A percentile compares a stretch with the other conserved stretches of the same genome.
These are phyloP conservation scores for Fusarium oligoseptatum DNA, from an alignment of 2,329 filamentous ascomycete genomes.

Conservation along the genomic window DNA sequence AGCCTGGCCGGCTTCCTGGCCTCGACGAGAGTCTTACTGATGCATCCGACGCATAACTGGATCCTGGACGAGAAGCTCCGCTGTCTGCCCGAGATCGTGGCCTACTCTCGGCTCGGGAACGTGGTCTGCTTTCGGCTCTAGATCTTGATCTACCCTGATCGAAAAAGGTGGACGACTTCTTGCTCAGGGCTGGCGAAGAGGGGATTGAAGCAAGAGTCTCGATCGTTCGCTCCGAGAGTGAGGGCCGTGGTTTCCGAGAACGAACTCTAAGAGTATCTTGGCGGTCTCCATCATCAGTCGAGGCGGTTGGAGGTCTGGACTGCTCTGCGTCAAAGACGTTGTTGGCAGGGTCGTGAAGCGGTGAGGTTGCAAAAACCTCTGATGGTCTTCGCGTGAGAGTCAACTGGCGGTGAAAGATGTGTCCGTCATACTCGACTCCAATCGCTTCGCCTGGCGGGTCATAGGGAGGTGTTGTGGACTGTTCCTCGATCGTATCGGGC, in stretches of 20 bases:
- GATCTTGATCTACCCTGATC: constrained; percentile 70
- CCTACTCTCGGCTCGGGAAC: constrained; percentile 60
- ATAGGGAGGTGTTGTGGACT: constrained; percentile 42
- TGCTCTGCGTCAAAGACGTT: constrained; percentile 39
- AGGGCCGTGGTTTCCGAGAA: constrained; percentile 59
- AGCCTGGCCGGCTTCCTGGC: constrained; percentile 67
- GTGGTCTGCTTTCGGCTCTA: constrained; percentile 60
- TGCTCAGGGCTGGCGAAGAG: constrained; percentile 78
- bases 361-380: constrained; percentile 44
- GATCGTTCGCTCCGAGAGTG: constrained; percentile 85
- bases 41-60: constrained; percentile 71
- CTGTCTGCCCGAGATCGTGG: constrained; percentile 64
- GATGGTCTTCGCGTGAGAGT: constrained; percentile 51
- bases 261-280: constrained; percentile 40
- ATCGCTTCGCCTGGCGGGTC: constrained; percentile 42
- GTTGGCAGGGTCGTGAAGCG: constrained; percentile 36
- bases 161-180: constrained; percentile 80
- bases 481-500: constrained; percentile 41
- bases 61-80: constrained; percentile 65
- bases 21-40: constrained; percentile 66
- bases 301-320: constrained; percentile 28
- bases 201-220: constrained; percentile 85
- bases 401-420: constrained; percentile 44
- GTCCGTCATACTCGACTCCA: constrained; percentile 37
- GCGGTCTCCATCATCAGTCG: constrained; percentile 37